Base-by-base conservation (phyloP, 495 filamentous ascomycete genomes). In the Podospora pseudocomata region DNA sequence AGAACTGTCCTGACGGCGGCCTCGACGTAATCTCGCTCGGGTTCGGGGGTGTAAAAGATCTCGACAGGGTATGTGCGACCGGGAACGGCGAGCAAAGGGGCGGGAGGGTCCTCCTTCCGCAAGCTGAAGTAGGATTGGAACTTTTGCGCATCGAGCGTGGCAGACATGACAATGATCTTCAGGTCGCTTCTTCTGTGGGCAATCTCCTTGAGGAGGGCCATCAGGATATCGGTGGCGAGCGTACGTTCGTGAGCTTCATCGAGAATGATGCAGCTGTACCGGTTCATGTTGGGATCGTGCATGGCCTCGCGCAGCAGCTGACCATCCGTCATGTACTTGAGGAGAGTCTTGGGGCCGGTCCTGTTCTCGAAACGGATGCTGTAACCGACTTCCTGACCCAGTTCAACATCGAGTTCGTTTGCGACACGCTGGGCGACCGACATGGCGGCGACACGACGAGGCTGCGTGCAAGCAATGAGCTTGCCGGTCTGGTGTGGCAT, bases 281-380 rank as follows among this genome's bases (percentile, higher is more conserved):
- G 89, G 20, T 86, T 86, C 71, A 99, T 84, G 71, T 94, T 85
- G 80, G 93, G 90, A 78, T 99, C 96, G 80, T 96, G 89, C 96
- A 99, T 99, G 39, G 96, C 93, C 82, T 99, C 96, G 70, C 96
- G 85, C 75, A 98, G 82, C 71, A 99, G 87, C 95, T 98, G 98
- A 88, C 96, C 96, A 77, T 99, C 96, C 32, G 96, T 99, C 96
- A 99, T 98, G 82, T 99, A 99, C 82, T 98, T 99, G 61, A 99
- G 82, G 54, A 97, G 86, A 9, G 96, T 99, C 79, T 92, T 97
- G 65, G 87, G 85, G 57, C 92, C 85, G 0, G 96, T 98, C 80
- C 89, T 92, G 78, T 99, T 95, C 78, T 98, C 96, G 80, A 99
- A 99, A 80, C 96, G 93, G 73, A 99, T 98, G 79, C 91, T 97